These are phyloP conservation scores for Ophiocordyceps sinensis DNA, from an alignment of 2,329 filamentous ascomycete genomes.

Conservation along the genomic window DNA sequence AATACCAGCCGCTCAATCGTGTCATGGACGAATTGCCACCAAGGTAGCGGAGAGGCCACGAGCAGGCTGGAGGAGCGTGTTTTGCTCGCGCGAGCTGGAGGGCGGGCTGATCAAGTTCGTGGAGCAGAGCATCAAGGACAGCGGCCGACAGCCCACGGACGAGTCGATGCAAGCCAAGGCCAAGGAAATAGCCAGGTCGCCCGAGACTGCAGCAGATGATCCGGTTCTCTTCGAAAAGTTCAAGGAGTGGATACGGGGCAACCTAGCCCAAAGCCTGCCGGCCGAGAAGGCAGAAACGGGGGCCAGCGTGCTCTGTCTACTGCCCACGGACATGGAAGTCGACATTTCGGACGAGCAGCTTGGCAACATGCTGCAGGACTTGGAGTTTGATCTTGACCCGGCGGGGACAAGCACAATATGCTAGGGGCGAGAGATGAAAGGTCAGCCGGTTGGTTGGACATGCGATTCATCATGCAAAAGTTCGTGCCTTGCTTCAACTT, in stretches of 20 bases:
- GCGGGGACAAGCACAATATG: too few species aligned
- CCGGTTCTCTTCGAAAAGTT: conserved; percentile 36
- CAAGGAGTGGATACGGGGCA: conserved; percentile 27
- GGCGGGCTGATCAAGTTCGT: conserved; percentile 36
- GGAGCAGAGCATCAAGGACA: conserved; percentile 20
- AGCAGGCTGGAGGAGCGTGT: too few species aligned
- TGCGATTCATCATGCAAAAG: too few species aligned
- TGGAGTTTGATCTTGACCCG: conserved; percentile 25
- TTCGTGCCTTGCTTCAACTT: too few species aligned
- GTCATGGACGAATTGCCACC: too few species aligned
- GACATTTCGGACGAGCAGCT: conserved; percentile 23
- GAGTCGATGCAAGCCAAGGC: conserved; percentile 30
- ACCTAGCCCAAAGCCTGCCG: conserved; percentile 8
- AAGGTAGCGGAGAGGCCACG: too few species aligned
- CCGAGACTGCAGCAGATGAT: conserved; percentile 40
- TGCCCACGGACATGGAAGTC: conserved; percentile 17
- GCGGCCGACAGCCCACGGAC: conserved; percentile 31
- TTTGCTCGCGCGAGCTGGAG: conserved; percentile 45
- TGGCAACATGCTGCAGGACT: conserved; percentile 20
- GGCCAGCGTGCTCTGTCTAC: conserved; percentile 5
- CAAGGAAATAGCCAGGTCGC: conserved; percentile 29
- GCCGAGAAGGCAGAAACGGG: not conserved
- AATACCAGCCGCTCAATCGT: too few species aligned
- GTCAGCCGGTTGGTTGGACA: too few species aligned
- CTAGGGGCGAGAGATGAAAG: too few species aligned